These are phyloP conservation scores for Candida oleophila DNA, from an alignment of 805 yeast genomes.

Conservation along the genomic window DNA sequence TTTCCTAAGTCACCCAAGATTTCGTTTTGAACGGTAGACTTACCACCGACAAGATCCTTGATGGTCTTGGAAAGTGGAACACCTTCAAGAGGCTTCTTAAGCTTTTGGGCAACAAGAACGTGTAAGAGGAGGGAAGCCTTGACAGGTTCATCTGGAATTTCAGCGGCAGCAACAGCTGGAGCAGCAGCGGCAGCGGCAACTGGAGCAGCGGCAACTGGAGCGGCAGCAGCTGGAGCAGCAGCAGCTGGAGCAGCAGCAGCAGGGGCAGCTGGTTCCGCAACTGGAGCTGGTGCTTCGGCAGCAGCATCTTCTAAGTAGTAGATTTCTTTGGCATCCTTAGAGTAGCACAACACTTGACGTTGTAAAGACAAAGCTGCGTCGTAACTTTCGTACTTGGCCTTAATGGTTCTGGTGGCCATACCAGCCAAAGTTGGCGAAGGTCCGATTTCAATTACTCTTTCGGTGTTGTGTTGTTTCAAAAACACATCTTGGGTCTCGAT, in stretches of 20 bases:
- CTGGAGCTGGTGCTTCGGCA: conserved; percentile 24
- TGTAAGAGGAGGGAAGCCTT: conserved; percentile 81
- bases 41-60: conserved; percentile 97
- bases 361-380: conserved; percentile 94
- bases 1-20: conserved; percentile 98
- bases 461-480: conserved; percentile 89
- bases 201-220: conserved; percentile 59
- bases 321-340: conserved; percentile 94
- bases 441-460: conserved; percentile 96
- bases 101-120: conserved; percentile 90
- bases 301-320: conserved; percentile 88
- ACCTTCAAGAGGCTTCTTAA: conserved; percentile 86
- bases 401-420: conserved; percentile 96
- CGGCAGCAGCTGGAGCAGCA: conserved; percentile 52
- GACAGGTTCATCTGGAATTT: conserved; percentile 86
- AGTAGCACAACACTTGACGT: conserved; percentile 92
- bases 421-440: conserved; percentile 99
- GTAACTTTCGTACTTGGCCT: conserved; percentile 93
- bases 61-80: conserved; percentile 89
- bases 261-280: conserved; percentile 27
- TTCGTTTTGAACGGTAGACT: conserved; percentile 97
- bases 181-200: conserved; percentile 64
- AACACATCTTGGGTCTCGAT: conserved; percentile 99
- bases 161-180: conserved; percentile 77
- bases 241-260: conserved; percentile 53